Evolutionary conservation across 352 stramenopile genomes (phyloP), one percentile per base, ranked within the genome.

Genomic region (Pythium pyrilobum): DNA sequence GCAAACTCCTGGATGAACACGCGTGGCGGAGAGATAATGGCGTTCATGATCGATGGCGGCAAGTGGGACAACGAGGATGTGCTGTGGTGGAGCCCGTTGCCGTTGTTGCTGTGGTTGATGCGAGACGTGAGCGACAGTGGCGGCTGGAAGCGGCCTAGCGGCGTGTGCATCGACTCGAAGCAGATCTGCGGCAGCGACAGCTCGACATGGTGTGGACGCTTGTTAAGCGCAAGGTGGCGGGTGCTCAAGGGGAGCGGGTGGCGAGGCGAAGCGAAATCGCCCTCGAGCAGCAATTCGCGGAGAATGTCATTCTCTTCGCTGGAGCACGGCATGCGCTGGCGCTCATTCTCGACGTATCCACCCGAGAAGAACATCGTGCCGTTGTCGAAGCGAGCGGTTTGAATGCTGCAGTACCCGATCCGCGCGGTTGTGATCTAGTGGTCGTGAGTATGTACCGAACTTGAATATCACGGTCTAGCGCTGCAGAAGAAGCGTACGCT

Each of bases 1-100:
- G 66, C 72, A 61, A 88, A 90, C 39, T 90, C 80, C 36, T 90
- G 80, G 46, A 86, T 82, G 59, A 90, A 88, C 20, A 88, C 75
- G 6, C 76, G 69, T 11, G 80, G 80, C 25, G 80, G 80, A 13
- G 80, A 90, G 34, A 90, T 75, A 43, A 90, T 87, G 10, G 77
- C 64, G 52, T 83, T 88, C 57, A 85, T 69, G 33, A 81, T 65
- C 21, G 74, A 86, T n/a, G 69, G 66, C 15, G 69, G 62, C 23
- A 82, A 52, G 7, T 65, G 71, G 13, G 57, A 68, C 62, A 36
- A 72, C 45, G 43, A 18, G 0, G 49, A 66, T 46, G 50, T 74
- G 57, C 47, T 77, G 33, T 49, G 48, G 56, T 76, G 31, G 72
- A 45, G 27, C 21, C 32, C 29, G 16, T 2, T 18, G 24, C n/a